These are phyloP conservation scores for thale cress (Arabidopsis thaliana) DNA, from an alignment of 345 rosid genomes.

Conservation along the genomic window TAIR10.1 NC_003070.9:28986501-28987000, in stretches of 20 bases:
- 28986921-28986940: slow-evolving; percentile 80
- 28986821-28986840: slow-evolving; percentile 93
- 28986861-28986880: slow-evolving; percentile 93
- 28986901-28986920: slow-evolving; percentile 99
- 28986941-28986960: slow-evolving; percentile 22
- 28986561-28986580: slow-evolving; percentile 91
- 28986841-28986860: slow-evolving; percentile 97
- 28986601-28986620: slow-evolving; percentile 19
- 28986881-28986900: slow-evolving; percentile 90
- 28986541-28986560: slow-evolving; percentile 89
- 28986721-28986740: background rate
- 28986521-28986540: slow-evolving; percentile 97
- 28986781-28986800: slow-evolving; percentile 24
- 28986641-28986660: background rate
- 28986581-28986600: slow-evolving; percentile 63
- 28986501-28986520: slow-evolving; percentile 97
- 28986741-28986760: background rate
- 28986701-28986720: background rate
- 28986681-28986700: slow-evolving; percentile 3
- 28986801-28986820: slow-evolving; percentile 48
- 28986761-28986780: slow-evolving; percentile 2
- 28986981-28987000: slow-evolving; percentile 6
- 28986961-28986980: slow-evolving; percentile 17
- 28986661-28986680: slow-evolving; percentile 11
- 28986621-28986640: slow-evolving; percentile 15